These are phyloP conservation scores for Termitomyces eurrhizus DNA, from an alignment of 768 basidiomycete species.

Conservation along the genomic window DNA sequence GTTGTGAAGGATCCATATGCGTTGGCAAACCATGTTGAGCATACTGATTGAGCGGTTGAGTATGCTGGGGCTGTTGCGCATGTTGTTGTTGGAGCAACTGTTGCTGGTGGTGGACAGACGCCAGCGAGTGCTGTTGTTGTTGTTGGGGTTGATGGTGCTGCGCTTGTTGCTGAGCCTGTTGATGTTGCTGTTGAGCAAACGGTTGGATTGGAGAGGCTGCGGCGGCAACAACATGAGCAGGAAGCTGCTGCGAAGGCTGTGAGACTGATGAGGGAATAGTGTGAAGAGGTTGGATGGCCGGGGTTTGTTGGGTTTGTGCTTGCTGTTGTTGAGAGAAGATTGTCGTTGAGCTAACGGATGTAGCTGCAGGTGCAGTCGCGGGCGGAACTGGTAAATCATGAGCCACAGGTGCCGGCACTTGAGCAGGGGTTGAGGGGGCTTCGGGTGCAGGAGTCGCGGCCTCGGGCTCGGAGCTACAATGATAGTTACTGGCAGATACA, in stretches of 20 bases:
- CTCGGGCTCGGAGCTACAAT: conserved; percentile 16
- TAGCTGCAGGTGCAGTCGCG: conserved; percentile 32
- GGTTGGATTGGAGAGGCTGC: conserved; percentile 38
- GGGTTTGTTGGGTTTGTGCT: conserved; percentile 29
- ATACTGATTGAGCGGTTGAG: conserved; percentile 50
- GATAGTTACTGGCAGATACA: neutral
- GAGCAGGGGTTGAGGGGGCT: conserved; percentile 30
- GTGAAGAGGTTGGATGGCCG: conserved; percentile 18
- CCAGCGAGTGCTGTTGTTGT: conserved; percentile 17
- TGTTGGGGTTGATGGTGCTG: conserved; percentile 37
- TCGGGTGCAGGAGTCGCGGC: conserved; percentile 22
- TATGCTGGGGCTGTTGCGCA: conserved; percentile 3
- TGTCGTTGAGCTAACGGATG: conserved; percentile 34
- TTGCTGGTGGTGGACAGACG: conserved; percentile 3
- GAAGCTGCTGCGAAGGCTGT: conserved; percentile 34
- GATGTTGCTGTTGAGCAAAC: conserved; percentile 37
- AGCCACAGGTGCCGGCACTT: conserved; percentile 22
- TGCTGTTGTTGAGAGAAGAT: conserved; percentile 49
- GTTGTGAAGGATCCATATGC: conserved; percentile 61
- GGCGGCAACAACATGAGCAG: conserved; percentile 19
- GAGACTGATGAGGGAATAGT: conserved; percentile 21
- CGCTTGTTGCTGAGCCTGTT: conserved; percentile 27
- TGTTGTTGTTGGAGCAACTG: conserved; percentile 7
- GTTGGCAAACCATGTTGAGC: conserved; percentile 62
- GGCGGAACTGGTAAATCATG: conserved; percentile 33